Evolutionary conservation across 768 basidiomycete genomes (phyloP).

Genomic region (Suillus ampliporus): DNA sequence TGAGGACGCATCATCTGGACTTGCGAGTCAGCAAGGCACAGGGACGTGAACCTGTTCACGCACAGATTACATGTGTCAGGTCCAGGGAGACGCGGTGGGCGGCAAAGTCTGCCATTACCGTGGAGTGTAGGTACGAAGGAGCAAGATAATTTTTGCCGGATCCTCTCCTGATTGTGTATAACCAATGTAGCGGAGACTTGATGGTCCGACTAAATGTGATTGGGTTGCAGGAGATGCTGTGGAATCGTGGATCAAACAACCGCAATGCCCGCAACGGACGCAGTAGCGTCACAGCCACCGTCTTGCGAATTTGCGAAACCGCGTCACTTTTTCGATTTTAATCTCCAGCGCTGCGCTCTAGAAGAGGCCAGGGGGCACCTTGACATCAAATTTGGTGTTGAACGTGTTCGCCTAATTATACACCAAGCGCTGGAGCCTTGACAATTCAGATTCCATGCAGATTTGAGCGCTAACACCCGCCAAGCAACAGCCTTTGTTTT

Average conservation of each 20-base stretch:
- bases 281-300: too few species aligned
- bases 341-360: too few species aligned
- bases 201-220: not conserved
- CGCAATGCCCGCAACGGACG: too few species aligned
- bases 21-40: constrained; percentile 4
- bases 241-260: not conserved
- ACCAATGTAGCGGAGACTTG: not conserved
- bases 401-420: not conserved
- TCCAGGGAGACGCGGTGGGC: constrained; percentile 53
- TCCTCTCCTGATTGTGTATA: not conserved
- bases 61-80: constrained; percentile 72
- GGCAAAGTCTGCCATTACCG: constrained; percentile 14
- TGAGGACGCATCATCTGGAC: constrained; percentile 66
- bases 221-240: not conserved
- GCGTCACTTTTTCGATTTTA: too few species aligned
- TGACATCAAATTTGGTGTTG: too few species aligned
- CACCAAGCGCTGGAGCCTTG: not conserved
- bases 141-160: not conserved
- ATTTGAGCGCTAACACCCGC: not conserved
- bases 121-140: not conserved
- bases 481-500: too few species aligned
- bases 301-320: too few species aligned
- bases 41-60: constrained; percentile 22
- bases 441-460: not conserved
- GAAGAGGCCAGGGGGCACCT: too few species aligned